These are phyloP conservation scores for Combretum micranthum DNA, from an alignment of 345 rosid species.

Conservation along the genomic window DNA sequence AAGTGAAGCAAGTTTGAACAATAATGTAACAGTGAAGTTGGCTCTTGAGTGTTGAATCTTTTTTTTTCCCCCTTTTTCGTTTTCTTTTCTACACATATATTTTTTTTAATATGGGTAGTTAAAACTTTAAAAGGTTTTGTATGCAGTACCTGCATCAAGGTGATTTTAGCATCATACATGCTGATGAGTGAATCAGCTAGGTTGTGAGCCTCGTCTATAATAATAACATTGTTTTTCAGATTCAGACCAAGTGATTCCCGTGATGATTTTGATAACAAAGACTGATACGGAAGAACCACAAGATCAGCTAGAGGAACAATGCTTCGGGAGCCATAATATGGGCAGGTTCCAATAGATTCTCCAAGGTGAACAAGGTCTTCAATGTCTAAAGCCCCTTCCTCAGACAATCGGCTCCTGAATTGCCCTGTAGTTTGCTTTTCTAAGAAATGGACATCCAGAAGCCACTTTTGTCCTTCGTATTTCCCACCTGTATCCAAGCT, in stretches of 20 bases:
- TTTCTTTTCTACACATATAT: too few species aligned
- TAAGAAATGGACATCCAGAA: conserved; percentile 84
- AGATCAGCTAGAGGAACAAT: conserved; percentile 72
- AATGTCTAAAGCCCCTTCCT: conserved; percentile 71
- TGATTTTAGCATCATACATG: conserved; percentile 78
- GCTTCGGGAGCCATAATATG: conserved; percentile 87
- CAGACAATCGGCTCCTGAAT: conserved; percentile 44
- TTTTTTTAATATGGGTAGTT: background rate
- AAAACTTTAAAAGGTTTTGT: background rate
- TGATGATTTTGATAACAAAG: conserved; percentile 88
- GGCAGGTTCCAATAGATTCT: conserved; percentile 63
- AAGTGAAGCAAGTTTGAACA: background rate
- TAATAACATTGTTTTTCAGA: conserved; percentile 67
- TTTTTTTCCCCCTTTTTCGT: too few species aligned
- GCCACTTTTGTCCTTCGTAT: conserved; percentile 40
- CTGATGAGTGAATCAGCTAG: conserved; percentile 88
- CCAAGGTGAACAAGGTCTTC: conserved; percentile 86
- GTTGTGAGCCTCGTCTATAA: conserved; percentile 96
- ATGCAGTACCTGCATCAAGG: conserved; percentile 52
- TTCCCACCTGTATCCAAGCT: conserved; percentile 49
- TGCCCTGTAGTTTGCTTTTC: conserved; percentile 54
- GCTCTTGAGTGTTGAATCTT: too few species aligned
- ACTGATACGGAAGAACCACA: conserved; percentile 90
- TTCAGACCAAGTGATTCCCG: conserved; percentile 82
- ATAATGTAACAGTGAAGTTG: background rate